These are phyloP conservation scores for Pistacia atlantica DNA, from an alignment of 345 rosid genomes.

Conservation along the genomic window DNA sequence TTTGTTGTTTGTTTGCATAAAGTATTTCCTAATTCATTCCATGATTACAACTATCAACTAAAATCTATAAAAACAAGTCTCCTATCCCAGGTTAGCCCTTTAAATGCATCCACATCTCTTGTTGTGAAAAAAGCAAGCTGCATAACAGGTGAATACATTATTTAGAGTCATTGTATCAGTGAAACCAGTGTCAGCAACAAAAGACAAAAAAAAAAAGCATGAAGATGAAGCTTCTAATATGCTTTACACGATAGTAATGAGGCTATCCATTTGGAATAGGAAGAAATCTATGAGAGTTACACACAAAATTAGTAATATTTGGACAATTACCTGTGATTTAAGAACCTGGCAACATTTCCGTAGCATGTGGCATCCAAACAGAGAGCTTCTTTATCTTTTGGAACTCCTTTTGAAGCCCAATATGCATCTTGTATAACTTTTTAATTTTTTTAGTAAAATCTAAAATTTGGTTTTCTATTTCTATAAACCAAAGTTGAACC, in stretches of 20 bases:
- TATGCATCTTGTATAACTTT: slow-evolving; percentile 50
- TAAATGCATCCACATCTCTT: slow-evolving; percentile 62
- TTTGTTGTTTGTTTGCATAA: too few species aligned
- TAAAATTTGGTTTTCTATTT: too few species aligned
- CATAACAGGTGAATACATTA: slow-evolving; percentile 12
- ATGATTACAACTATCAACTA: background rate
- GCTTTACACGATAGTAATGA: slow-evolving; percentile 80
- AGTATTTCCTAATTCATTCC: too few species aligned
- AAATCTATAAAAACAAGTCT: slow-evolving; percentile 14
- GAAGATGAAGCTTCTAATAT: slow-evolving; percentile 6
- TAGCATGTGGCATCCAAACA: slow-evolving; percentile 72
- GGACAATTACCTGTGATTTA: slow-evolving; percentile 74
- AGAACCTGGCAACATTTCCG: slow-evolving; percentile 89
- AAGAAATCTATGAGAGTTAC: background rate
- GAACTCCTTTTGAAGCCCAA: slow-evolving; percentile 64
- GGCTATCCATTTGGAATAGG: slow-evolving; percentile 8
- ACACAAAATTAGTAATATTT: background rate
- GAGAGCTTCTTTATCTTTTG: slow-evolving; percentile 69
- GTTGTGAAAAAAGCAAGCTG: slow-evolving; percentile 87
- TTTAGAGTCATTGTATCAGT: slow-evolving; percentile 12
- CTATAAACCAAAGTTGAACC: too few species aligned
- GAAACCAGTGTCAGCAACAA: slow-evolving; percentile 9
- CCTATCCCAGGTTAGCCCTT: slow-evolving; percentile 93
- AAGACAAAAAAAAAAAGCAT: background rate
- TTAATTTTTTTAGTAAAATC: too few species aligned